Evolutionary conservation across 176 grass and related monocot genomes (phyloP).

Genomic region (Oryza glaberrima): DNA sequence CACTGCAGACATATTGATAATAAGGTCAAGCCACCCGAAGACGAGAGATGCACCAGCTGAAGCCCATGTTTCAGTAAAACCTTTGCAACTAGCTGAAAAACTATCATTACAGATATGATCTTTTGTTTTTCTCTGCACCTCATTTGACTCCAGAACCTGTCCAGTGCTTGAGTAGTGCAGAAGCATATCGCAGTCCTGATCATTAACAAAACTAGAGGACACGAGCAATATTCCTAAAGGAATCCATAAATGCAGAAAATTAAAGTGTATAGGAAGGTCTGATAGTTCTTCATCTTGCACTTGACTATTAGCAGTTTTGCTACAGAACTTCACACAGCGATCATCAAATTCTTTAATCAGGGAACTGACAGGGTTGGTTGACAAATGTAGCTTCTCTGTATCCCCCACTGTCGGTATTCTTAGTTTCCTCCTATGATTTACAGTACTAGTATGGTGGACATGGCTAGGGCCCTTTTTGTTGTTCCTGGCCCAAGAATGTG

Average conservation of each 20-base stretch:
- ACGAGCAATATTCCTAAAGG: constrained; percentile 71
- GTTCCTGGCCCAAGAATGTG: constrained; percentile 51
- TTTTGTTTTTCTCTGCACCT: constrained; percentile 37
- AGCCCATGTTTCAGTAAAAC: constrained; percentile 47
- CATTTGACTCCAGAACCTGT: constrained; percentile 48
- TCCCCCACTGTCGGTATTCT: constrained; percentile 30
- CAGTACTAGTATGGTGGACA: constrained; percentile 19
- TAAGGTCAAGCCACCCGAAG: constrained; percentile 64
- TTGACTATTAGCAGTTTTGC: not conserved
- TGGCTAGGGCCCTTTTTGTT: constrained; percentile 19
- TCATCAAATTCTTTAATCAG: constrained; percentile 61
- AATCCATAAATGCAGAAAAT: constrained; percentile 60
- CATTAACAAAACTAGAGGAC: constrained; percentile 48
- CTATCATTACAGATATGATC: constrained; percentile 16
- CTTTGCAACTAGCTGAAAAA: constrained; percentile 23
- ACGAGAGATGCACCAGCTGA: constrained; percentile 60
- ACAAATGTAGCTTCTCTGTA: constrained; percentile 29
- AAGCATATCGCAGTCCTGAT: constrained; percentile 52
- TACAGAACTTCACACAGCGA: constrained; percentile 38
- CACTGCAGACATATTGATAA: constrained; percentile 63
- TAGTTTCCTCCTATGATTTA: constrained; percentile 53
- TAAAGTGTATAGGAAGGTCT: constrained; percentile 33
- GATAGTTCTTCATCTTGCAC: constrained; percentile 29
- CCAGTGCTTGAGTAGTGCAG: constrained; percentile 65
- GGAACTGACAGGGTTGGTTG: constrained; percentile 36